phyloP scores from a whole-genome alignment of 2,329 filamentous ascomycete genomes.

The Cephalotrichum gorgonifer region DNA sequence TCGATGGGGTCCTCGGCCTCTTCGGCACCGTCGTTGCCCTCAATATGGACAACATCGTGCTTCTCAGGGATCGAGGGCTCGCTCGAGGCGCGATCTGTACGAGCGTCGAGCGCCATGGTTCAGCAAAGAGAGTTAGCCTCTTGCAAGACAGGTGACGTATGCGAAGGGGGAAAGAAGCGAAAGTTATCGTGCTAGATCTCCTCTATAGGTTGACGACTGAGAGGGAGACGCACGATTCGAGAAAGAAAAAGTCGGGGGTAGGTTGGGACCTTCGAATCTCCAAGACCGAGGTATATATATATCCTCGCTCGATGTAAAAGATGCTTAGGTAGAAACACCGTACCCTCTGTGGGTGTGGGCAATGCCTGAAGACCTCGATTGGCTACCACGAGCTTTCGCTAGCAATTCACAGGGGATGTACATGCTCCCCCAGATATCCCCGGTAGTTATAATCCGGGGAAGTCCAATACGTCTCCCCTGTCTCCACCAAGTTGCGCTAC shows the following conservation, averaged over 20 bases:
- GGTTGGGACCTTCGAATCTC: background rate
- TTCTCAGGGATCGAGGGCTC: conserved; percentile 1
- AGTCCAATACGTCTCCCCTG: background rate
- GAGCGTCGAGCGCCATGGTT: background rate
- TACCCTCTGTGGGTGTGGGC: background rate
- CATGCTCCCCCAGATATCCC: background rate
- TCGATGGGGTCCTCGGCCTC: conserved; percentile 7
- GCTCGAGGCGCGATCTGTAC: background rate
- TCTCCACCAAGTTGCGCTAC: background rate
- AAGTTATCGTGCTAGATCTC: background rate
- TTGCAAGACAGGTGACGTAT: background rate
- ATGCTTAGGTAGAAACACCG: background rate
- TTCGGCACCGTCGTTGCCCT: background rate
- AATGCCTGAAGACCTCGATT: background rate
- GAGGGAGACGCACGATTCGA: background rate
- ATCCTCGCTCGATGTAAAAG: background rate
- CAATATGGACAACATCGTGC: background rate
- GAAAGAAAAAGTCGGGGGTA: background rate
- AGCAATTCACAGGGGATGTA: background rate
- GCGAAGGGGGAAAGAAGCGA: background rate
- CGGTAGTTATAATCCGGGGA: background rate
- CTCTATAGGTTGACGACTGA: background rate
- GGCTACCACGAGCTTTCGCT: background rate
- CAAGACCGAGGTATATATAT: background rate
- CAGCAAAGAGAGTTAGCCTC: background rate